Base-by-base conservation (phyloP, 176 grass and related monocot genomes). In the Hyparrhenia diplandra region DNA sequence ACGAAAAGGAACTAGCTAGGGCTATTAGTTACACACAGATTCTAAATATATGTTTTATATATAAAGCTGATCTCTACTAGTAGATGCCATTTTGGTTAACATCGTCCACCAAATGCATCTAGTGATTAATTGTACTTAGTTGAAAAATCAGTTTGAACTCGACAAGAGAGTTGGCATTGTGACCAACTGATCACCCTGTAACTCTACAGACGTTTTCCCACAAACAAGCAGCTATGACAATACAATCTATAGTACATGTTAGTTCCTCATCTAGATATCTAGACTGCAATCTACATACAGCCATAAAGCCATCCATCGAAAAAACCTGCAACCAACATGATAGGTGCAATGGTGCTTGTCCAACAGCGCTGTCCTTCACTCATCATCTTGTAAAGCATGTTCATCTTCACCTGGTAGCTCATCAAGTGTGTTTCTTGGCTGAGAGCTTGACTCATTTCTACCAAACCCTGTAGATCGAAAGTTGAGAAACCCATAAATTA, bases 341-440 rank as follows among this genome's bases (percentile, higher is more conserved):
- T 61, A 61, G 34, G 47, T 74, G 68, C 23, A 41, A 80, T 5
- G 51, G 65, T 32, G 55, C 31, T 74, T 63, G 52, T 52, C 67
- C 75, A 40, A 23, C 59, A 34, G n/a, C 32, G 23, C 9, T 46
- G 52, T 42, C 24, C 40, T 69, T 88, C 54, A 85, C 16, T 78
- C 89, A 46, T 67, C 75, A 77, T 75, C 75, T 30, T 87, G 71
- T 13, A n/a, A 24, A 16, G 16, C 52, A 77, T 92, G 85, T 52
- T 92, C 87, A 45, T 27, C 79, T 76, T 92, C 90, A 57, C 86
- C 85, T 5, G 66, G 90, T 68, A 85, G 87, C 55, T 90, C 84
- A 17, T 72, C 64, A 65, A 55, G 75, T 37, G 21, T 27, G 39
- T 71, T 27, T 73, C 76, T 58, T 63, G 67, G 5, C 75, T 75